Percentiles rank a stretch among this genome's conserved stretches.
Evolutionary conservation across 164 flowering plant genomes (phyloP).

Genomic region (Stephania yunnanensis): DNA sequence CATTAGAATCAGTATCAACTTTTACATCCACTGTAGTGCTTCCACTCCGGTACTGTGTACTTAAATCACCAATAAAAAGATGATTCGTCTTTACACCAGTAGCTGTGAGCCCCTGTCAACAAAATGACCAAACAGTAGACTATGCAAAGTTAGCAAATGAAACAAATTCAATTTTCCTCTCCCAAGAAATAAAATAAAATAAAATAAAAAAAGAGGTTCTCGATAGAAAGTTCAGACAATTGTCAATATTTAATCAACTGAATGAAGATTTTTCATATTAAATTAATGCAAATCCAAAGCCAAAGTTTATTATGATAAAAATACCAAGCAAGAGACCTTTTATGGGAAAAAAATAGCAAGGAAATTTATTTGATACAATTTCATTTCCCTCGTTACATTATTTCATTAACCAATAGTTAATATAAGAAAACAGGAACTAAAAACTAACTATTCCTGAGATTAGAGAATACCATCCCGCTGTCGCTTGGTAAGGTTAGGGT

Average conservation of each 20-base stretch:
- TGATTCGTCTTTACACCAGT: conserved; percentile 58
- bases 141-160: background rate
- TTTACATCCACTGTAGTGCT: conserved; percentile 58
- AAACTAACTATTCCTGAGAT: background rate
- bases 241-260: too few species aligned
- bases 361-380: background rate
- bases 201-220: too few species aligned
- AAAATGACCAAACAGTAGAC: background rate
- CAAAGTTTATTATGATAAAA: too few species aligned
- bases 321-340: too few species aligned
- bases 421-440: background rate
- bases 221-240: too few species aligned
- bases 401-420: background rate
- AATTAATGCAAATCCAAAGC: too few species aligned
- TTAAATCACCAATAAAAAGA: conserved; percentile 62
- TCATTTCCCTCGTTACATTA: background rate
- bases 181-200: too few species aligned
- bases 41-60: conserved; percentile 46
- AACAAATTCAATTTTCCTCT: background rate
- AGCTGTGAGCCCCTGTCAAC: conserved; percentile 53
- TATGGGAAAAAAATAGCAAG: too few species aligned
- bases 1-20: conserved; percentile 68
- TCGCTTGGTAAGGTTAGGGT: conserved; percentile 38
- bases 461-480: conserved; percentile 50
- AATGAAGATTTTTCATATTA: too few species aligned